These are phyloP conservation scores for Chaetomiaceae sp. DNA, from an alignment of 2,329 filamentous ascomycete genomes.

Conservation along the genomic window DNA sequence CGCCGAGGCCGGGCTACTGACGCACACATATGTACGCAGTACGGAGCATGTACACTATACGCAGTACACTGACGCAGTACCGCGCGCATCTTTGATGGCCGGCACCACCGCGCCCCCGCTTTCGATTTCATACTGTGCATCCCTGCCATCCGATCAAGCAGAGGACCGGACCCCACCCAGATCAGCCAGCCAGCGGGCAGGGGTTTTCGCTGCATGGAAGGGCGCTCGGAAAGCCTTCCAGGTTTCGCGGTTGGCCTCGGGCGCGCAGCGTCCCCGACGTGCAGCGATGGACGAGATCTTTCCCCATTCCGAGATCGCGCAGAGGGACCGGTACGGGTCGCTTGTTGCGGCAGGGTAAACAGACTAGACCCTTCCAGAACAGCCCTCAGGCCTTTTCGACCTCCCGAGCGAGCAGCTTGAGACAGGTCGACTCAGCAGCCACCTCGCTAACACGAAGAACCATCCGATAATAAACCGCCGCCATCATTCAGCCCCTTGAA, in stretches of 20 bases:
- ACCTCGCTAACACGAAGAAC: too few species aligned
- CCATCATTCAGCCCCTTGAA: too few species aligned
- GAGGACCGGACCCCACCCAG: slow-evolving; percentile 5
- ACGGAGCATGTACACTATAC: too few species aligned
- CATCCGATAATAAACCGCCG: too few species aligned
- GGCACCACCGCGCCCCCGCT: not conserved
- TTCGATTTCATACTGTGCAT: not conserved
- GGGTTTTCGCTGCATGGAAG: slow-evolving; percentile 17
- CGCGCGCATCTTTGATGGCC: too few species aligned
- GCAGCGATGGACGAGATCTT: slow-evolving; percentile 11
- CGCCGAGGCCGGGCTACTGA: slow-evolving; percentile 4
- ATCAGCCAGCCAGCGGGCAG: slow-evolving; percentile 7
- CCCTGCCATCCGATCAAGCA: slow-evolving; percentile 15
- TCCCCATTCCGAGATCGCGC: slow-evolving; percentile 6
- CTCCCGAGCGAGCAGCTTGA: too few species aligned
- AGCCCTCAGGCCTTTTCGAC: too few species aligned
- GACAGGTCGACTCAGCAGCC: too few species aligned
- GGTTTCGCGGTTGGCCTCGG: slow-evolving; percentile 6
- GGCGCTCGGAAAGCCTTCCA: slow-evolving; percentile 8
- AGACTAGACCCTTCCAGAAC: not conserved
- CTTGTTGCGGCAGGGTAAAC: not conserved
- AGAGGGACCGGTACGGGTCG: not conserved
- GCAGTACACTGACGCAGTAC: too few species aligned
- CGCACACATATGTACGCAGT: too few species aligned
- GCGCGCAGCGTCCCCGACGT: slow-evolving; percentile 13